Evolutionary conservation across 2,329 filamentous ascomycete species (phyloP).

Genomic region (Lasiodiplodia gonubiensis): DNA sequence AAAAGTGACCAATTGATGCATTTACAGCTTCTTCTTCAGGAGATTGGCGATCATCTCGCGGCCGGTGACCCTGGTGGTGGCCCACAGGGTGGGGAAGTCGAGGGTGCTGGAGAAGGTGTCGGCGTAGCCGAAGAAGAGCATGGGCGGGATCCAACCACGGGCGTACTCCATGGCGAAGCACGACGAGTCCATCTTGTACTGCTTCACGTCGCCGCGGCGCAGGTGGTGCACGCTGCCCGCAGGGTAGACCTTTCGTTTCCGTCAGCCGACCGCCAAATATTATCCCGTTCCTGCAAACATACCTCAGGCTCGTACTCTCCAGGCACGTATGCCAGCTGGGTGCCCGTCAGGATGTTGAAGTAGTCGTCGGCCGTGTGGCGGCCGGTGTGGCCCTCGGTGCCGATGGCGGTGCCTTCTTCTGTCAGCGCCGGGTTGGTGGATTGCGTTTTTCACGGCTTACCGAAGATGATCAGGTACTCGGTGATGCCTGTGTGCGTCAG

Average conservation of each 20-base stretch:
- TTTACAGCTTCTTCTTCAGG: slow-evolving; percentile 70
- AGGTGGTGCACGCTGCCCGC: slow-evolving; percentile 75
- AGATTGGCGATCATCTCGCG: slow-evolving; percentile 78
- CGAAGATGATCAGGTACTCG: slow-evolving; percentile 90
- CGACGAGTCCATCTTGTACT: slow-evolving; percentile 78
- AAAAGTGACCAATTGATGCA: neutral
- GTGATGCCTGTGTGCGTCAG: slow-evolving; percentile 66
- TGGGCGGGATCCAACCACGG: slow-evolving; percentile 87
- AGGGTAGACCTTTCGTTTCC: slow-evolving; percentile 59
- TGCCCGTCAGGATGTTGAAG: slow-evolving; percentile 85
- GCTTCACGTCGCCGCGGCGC: slow-evolving; percentile 72
- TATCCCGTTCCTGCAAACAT: neutral
- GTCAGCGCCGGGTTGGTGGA: neutral
- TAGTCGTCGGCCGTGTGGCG: slow-evolving; percentile 93
- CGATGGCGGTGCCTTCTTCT: slow-evolving; percentile 68
- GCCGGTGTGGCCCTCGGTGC: slow-evolving; percentile 86
- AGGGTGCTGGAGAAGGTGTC: slow-evolving; percentile 81
- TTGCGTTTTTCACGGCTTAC: slow-evolving; percentile 1
- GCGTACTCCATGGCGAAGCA: slow-evolving; percentile 87
- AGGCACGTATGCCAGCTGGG: slow-evolving; percentile 75
- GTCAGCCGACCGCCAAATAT: neutral
- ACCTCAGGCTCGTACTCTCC: slow-evolving; percentile 68
- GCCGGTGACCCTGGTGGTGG: slow-evolving; percentile 74
- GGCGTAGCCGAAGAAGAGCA: slow-evolving; percentile 88
- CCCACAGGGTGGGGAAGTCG: slow-evolving; percentile 84